Base-by-base conservation (phyloP, 163 green algal species). In the Smithsoniella earleae region DNA sequence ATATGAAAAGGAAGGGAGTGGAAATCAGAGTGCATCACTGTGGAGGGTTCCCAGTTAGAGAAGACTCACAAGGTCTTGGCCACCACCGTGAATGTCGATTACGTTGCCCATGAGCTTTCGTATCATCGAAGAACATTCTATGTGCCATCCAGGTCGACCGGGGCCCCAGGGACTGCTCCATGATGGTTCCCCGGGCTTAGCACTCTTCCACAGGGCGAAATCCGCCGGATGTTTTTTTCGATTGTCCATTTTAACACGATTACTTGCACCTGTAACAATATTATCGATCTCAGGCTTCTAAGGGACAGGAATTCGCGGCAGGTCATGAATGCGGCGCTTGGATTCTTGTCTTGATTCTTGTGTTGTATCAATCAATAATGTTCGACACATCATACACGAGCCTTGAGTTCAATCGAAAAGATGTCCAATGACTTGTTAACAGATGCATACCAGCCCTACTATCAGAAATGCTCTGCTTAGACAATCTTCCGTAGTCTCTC, bases 51-150 rank as follows among this genome's bases (percentile, higher is more conserved):
- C n/a, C n/a, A n/a, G n/a, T n/a, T n/a, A n/a, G n/a, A n/a, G n/a
- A n/a, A n/a, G n/a, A 37, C 58, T 8, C 34, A 46, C 43, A 30
- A 73, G 25, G 22, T 74, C 64, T 54, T 46, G 44, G 6, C 79
- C 80, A 30, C 79, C 80, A 18, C 36, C 36, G 34, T 62, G 64
- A 54, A 69, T 69, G 58, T 69, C 58, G 30, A 98, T 93, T 55
- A 84, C 77, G 0, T 75, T 38, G 0, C 90, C 92, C 82, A 97
- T 85, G 1, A 95, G 72, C 13, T 80, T 44, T 0, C 74, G 34
- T 36, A 96, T 96, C 93, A 98, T 98, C 44, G 89, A 77, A 72
- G 77, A 87, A 85, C 93, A 98, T 82, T 98, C 93, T 54, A 98
- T 97, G 84, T 98, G 93, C 93, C 92, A 97, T 0, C 92, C 92